These are phyloP conservation scores for Pythium dissotocum DNA, from an alignment of 352 stramenopile species.

Conservation along the genomic window DNA sequence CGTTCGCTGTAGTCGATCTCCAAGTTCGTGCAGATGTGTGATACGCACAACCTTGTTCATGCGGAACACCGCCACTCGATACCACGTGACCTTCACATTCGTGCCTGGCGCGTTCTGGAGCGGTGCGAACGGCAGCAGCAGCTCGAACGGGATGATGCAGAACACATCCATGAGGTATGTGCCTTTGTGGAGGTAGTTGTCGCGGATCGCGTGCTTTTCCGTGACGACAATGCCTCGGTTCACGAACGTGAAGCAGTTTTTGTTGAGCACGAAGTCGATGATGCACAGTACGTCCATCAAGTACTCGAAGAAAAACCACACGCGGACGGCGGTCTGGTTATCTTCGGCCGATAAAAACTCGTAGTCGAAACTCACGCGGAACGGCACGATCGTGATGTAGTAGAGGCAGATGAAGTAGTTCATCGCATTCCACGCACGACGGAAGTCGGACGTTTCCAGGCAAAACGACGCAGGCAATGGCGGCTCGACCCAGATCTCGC, in stretches of 20 bases:
- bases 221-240: conserved; percentile 43
- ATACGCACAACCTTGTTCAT: conserved; percentile 60
- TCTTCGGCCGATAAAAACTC: conserved; percentile 28
- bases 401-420: conserved; percentile 42
- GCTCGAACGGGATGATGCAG: conserved; percentile 45
- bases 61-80: conserved; percentile 48
- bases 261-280: conserved; percentile 59
- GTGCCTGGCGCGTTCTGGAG: conserved; percentile 15
- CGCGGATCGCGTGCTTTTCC: conserved; percentile 35
- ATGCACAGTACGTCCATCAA: conserved; percentile 41
- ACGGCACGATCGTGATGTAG: conserved; percentile 39
- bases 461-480: conserved; percentile 29
- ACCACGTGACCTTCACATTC: conserved; percentile 38
- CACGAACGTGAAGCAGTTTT: conserved; percentile 56
- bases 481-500: conserved; percentile 37
- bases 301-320: conserved; percentile 47
- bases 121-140: conserved; percentile 25
- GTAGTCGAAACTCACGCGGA: conserved; percentile 39
- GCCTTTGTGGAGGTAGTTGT: conserved; percentile 46
- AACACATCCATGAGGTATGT: conserved; percentile 52
- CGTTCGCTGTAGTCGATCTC: conserved; percentile 46
- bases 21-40: conserved; percentile 49
- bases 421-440: conserved; percentile 29
- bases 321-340: not conserved
- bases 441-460: conserved; percentile 34